A percentile compares a stretch with the other conserved stretches of the same genome.
phyloP scores from a whole-genome alignment of 108 stramenopile species.

The Cyclotella baltica region DNA sequence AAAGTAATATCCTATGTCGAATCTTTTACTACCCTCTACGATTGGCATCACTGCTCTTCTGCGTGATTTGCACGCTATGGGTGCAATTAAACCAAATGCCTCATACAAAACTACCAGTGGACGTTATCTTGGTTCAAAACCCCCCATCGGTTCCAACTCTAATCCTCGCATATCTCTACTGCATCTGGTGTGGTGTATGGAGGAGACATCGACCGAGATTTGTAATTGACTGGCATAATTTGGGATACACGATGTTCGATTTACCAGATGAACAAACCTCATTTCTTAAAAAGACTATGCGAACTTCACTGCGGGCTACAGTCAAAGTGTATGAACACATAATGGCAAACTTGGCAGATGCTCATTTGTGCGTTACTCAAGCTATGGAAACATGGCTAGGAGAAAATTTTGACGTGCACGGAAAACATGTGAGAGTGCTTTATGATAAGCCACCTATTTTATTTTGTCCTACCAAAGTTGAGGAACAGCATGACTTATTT shows the following conservation, averaged over 20 bases:
- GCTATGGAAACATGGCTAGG: conserved; percentile 89
- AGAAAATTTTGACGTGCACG: conserved; percentile 70
- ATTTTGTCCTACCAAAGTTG: conserved; percentile 71
- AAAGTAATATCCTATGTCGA: conserved; percentile 50
- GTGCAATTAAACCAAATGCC: conserved; percentile 38
- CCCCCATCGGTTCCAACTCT: conserved; percentile 96
- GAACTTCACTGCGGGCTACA: conserved; percentile 41
- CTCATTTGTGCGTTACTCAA: conserved; percentile 92
- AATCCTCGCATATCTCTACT: conserved; percentile 67
- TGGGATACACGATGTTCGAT: conserved; percentile 95
- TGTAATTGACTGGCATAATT: conserved; percentile 98
- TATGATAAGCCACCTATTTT: conserved; percentile 92
- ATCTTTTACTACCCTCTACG: conserved; percentile 75
- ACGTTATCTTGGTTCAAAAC: conserved; percentile 95
- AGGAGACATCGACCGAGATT: conserved; percentile 67
- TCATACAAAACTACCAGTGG: conserved; percentile 49
- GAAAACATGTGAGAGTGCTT: conserved; percentile 57
- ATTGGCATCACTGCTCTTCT: conserved; percentile 54
- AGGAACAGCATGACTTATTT: conserved; percentile 84
- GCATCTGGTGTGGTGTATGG: conserved; percentile 25
- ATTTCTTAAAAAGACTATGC: not conserved
- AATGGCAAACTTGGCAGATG: conserved; percentile 81
- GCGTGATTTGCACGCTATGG: conserved; percentile 64
- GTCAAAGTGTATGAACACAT: conserved; percentile 73
- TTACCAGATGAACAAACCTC: conserved; percentile 14